phyloP scores from a whole-genome alignment of 257 asterid species.

The Jacaranda mimosifolia region DNA sequence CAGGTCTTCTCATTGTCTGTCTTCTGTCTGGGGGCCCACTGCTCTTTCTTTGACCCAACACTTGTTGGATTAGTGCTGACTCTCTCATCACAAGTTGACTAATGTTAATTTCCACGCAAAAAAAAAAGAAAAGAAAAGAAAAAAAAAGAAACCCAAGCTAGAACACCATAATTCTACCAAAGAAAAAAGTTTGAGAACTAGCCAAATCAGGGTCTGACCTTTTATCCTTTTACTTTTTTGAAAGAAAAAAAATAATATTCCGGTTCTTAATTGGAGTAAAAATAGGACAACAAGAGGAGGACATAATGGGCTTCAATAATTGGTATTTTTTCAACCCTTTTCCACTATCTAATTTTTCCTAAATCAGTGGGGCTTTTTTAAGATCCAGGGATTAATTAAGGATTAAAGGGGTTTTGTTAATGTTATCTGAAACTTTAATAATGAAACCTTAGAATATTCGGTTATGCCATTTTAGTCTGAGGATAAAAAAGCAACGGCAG shows the following conservation, averaged over 20 bases:
- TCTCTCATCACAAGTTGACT: conserved; percentile 32
- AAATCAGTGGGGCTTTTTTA: conserved; percentile 33
- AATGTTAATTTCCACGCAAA: conserved; percentile 3
- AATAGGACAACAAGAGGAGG: conserved; percentile 17
- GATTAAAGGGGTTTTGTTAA: conserved; percentile 23
- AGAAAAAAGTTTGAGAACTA: background rate
- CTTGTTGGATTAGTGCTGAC: conserved; percentile 44
- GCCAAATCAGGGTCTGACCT: conserved; percentile 32
- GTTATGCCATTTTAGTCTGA: conserved; percentile 43
- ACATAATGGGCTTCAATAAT: conserved; percentile 32
- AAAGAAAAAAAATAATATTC: background rate
- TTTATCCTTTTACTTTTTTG: background rate
- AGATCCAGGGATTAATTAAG: conserved; percentile 22
- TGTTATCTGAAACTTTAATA: conserved; percentile 31
- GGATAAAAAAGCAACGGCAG: conserved; percentile 33
- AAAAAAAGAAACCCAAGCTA: background rate
- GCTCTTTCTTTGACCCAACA: conserved; percentile 48
- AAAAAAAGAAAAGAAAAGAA: background rate
- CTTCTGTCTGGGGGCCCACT: conserved; percentile 57
- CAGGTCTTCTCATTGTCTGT: conserved; percentile 52
- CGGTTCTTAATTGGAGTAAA: conserved; percentile 36
- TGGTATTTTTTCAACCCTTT: conserved; percentile 40
- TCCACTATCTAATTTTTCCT: conserved; percentile 40
- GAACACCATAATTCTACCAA: conserved; percentile 1
- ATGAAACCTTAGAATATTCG: conserved; percentile 43